phyloP scores from a whole-genome alignment of 202 grass and related monocot genomes.

The Saccharum hybrid region DNA sequence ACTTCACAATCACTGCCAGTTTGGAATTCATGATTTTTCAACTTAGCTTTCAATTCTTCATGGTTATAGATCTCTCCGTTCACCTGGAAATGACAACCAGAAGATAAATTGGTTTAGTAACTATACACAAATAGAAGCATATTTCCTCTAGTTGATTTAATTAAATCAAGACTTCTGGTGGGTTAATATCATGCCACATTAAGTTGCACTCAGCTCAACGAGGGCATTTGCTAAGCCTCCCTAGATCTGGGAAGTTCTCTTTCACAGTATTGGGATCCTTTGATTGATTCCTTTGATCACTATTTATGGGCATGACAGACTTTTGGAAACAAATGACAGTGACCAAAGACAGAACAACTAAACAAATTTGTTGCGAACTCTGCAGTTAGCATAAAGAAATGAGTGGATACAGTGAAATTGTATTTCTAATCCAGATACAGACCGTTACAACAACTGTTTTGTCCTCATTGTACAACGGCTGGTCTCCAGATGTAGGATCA shows the following conservation, averaged over 20 bases:
- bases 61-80: slow-evolving; percentile 99
- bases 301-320: neutral
- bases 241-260: neutral
- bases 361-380: neutral
- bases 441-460: slow-evolving; percentile 94
- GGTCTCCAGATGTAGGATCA: slow-evolving; percentile 90
- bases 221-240: neutral
- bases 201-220: neutral
- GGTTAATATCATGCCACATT: neutral
- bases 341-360: slow-evolving; percentile 24
- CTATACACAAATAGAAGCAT: slow-evolving; percentile 4
- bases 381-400: slow-evolving; percentile 10
- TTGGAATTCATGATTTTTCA: slow-evolving; percentile 83
- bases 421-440: slow-evolving; percentile 42
- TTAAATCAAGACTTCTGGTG: slow-evolving; percentile 12
- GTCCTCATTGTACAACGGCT: slow-evolving; percentile 92
- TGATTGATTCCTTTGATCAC: neutral
- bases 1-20: slow-evolving; percentile 97
- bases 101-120: slow-evolving; percentile 31
- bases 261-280: neutral
- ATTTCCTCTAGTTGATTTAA: neutral
- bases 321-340: slow-evolving; percentile 28
- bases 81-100: slow-evolving; percentile 63
- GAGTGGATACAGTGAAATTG: neutral
- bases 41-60: slow-evolving; percentile 73